Evolutionary conservation across 331 rosid genomes (phyloP), one percentile per base, ranked within the genome.

Genomic region (Phaseolus coccineus): DNA sequence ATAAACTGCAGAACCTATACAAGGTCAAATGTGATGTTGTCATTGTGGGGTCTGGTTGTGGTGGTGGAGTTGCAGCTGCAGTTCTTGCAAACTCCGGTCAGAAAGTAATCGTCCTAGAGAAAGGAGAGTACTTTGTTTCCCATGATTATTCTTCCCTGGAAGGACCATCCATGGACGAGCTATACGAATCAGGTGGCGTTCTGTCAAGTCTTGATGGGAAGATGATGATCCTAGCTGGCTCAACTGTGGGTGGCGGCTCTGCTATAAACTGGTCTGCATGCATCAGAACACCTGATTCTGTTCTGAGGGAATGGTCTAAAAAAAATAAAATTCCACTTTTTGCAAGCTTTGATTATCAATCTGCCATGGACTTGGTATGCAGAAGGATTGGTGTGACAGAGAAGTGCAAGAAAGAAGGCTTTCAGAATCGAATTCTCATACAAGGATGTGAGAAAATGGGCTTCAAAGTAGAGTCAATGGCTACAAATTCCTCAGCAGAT

Each of bases 41-140:
- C 33, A 61, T 94, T 52, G 89, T 92, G 2, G 97, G 98, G 53
- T 94, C 98, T 6, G 98, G 98, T 61, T 86, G 97, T 4, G 97
- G 97, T 0, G 98, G 98, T 57, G 97, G 98, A 69, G 97, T 94
- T 77, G 98, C 98, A 33, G 98, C 98, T 19, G 97, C 97, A 35
- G 83, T 91, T 70, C 94, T 94, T 51, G 97, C 97, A 62, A 82
- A 85, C 46, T 84, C 97, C 0, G 98, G 98, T 67, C 83, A 80
- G 25, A 94, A 94, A 82, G 98, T 94, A 56, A 39, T 91, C 0
- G 76, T 94, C 69, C 82, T 94, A 15, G 98, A 94, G 87, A 92
- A 91, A 81, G 98, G 98, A 56, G 89, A 91, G 77, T 92, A 94
- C 19, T 94, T 92, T 80, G 91, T 86, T 51, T 40, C 97, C 2